Evolutionary conservation across 75 land plant species (phyloP).

Genomic region (Cunninghamia lanceolata): DNA sequence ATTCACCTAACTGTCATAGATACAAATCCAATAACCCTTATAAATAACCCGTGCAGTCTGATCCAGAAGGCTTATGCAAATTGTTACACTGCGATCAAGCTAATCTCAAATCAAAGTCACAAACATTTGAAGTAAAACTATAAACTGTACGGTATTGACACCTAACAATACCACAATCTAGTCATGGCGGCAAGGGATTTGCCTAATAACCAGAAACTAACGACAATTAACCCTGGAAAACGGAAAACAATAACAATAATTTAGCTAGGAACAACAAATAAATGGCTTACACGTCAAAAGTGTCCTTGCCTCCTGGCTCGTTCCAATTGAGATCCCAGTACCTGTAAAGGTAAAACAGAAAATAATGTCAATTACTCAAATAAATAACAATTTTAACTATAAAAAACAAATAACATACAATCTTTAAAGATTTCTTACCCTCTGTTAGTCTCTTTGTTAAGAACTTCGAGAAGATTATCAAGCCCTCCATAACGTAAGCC

Average conservation of each 20-base stretch:
- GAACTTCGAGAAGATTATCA: conserved; percentile 39
- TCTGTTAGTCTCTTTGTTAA: conserved; percentile 27
- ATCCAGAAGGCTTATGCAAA: background rate
- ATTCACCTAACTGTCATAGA: background rate
- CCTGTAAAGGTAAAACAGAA: conserved; percentile 15
- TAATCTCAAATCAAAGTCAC: background rate
- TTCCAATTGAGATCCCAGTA: conserved; percentile 74
- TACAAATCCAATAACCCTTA: background rate
- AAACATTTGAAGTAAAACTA: too few relatives aligned
- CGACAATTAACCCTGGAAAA: too few relatives aligned
- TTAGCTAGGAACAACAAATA: background rate
- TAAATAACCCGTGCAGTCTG: background rate
- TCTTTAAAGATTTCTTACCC: conserved; percentile 13
- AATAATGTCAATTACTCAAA: too few relatives aligned
- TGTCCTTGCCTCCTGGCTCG: conserved; percentile 41
- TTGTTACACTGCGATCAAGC: background rate
- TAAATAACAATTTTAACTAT: background rate
- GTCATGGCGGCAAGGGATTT: too few relatives aligned
- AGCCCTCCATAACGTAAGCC: conserved; percentile 32
- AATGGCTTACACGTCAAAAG: conserved; percentile 44
- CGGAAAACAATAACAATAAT: background rate
- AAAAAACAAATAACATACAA: background rate
- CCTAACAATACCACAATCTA: too few relatives aligned
- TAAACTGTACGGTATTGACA: too few relatives aligned
- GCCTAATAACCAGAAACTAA: too few relatives aligned